phyloP scores from a whole-genome alignment of 208 protist genomes.

The Trypanosoma theileri region DNA sequence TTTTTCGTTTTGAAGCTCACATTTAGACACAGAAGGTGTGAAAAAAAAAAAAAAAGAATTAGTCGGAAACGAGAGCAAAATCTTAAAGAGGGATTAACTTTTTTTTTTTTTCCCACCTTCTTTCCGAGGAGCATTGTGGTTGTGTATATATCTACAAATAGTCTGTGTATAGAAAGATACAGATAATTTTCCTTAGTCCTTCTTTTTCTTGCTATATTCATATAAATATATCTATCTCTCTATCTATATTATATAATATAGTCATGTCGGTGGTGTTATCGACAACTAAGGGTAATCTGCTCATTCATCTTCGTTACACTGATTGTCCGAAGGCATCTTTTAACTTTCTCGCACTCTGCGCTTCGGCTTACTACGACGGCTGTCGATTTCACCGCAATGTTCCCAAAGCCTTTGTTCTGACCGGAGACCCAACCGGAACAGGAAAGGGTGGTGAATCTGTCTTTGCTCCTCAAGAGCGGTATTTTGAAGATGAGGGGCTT shows the following conservation, averaged over 20 bases:
- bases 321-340: slow-evolving; percentile 89
- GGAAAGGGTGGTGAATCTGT: slow-evolving; percentile 94
- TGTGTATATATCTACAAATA: too few species aligned
- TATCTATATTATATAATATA: background rate
- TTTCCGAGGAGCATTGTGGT: too few species aligned
- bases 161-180: too few species aligned
- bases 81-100: background rate
- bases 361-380: slow-evolving; percentile 93
- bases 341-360: slow-evolving; percentile 97
- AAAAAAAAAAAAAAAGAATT: slow-evolving; percentile 3
- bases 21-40: too few species aligned
- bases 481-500: slow-evolving; percentile 89
- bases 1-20: too few species aligned
- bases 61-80: background rate
- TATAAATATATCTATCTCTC: slow-evolving; percentile 2
- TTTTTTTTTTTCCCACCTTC: too few species aligned
- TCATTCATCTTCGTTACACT: slow-evolving; percentile 60
- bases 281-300: slow-evolving; percentile 67
- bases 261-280: slow-evolving; percentile 74
- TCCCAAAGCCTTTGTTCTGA: slow-evolving; percentile 91
- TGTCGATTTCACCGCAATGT: slow-evolving; percentile 94
- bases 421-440: slow-evolving; percentile 90
- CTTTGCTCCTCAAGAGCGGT: slow-evolving; percentile 67
- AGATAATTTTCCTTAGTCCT: too few species aligned
- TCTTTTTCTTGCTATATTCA: background rate